These are phyloP conservation scores for Penicillium capsulatum DNA, from an alignment of 2,329 filamentous ascomycete species.

Conservation along the genomic window DNA sequence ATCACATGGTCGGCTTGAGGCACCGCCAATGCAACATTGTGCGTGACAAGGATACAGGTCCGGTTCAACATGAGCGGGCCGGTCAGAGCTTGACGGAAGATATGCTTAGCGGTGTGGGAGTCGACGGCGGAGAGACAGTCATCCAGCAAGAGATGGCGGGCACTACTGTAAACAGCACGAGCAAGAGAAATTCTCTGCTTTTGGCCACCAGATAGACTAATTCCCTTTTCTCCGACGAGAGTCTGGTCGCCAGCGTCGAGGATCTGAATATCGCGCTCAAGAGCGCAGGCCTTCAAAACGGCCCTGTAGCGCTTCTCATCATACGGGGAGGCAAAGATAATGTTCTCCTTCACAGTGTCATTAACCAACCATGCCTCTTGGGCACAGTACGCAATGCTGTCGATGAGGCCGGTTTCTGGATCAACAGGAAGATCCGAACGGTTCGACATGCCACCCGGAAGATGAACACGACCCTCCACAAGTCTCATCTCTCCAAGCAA, in stretches of 20 bases:
- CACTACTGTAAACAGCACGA: conserved; percentile 94
- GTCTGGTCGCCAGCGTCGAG: conserved; percentile 90
- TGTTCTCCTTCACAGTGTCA: conserved; percentile 92
- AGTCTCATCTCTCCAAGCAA: conserved; percentile 93
- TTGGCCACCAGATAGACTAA: conserved; percentile 92
- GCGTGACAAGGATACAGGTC: conserved; percentile 92
- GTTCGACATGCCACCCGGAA: conserved; percentile 73
- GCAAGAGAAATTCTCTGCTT: conserved; percentile 96
- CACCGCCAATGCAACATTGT: conserved; percentile 85
- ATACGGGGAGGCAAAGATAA: conserved; percentile 77
- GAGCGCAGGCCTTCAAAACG: conserved; percentile 83
- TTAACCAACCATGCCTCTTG: conserved; percentile 98
- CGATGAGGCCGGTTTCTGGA: conserved; percentile 77
- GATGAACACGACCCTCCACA: conserved; percentile 71
- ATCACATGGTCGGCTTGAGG: conserved; percentile 77
- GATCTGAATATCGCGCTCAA: conserved; percentile 87
- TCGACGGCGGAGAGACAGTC: conserved; percentile 96
- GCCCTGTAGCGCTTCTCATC: conserved; percentile 79
- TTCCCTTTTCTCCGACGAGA: conserved; percentile 92
- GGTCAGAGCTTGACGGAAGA: conserved; percentile 87
- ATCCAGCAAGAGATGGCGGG: conserved; percentile 83
- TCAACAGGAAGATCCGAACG: conserved; percentile 80
- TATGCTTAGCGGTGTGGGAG: conserved; percentile 96
- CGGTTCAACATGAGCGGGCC: conserved; percentile 83
- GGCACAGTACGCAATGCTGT: conserved; percentile 92